Percentiles rank a stretch among this genome's conserved stretches.
Evolutionary conservation across 768 basidiomycete species (phyloP).

Genomic region (Rhizopogon rudus): DNA sequence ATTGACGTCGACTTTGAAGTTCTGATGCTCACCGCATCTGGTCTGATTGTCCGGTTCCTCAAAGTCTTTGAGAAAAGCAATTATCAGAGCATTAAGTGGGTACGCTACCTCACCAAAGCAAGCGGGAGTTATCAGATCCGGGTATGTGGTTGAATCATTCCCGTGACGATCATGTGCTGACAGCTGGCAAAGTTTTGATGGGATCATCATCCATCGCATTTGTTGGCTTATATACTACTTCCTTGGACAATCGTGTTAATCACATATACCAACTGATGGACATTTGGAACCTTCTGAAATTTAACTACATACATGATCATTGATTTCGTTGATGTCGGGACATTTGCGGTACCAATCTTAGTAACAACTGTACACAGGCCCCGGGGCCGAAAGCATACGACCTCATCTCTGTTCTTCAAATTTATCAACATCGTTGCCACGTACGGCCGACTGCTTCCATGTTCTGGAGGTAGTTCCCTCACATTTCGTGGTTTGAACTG

Average conservation of each 20-base stretch:
- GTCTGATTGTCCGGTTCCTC: conserved; percentile 91
- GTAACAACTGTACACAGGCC: conserved; percentile 12
- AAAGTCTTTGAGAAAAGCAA: conserved; percentile 97
- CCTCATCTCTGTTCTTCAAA: conserved; percentile 1
- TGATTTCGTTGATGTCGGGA: background rate
- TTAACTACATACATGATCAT: background rate
- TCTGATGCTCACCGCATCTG: conserved; percentile 97
- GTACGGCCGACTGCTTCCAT: conserved; percentile 24
- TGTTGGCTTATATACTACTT: conserved; percentile 6
- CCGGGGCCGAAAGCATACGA: background rate
- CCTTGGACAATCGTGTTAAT: conserved; percentile 11
- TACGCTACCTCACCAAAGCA: conserved; percentile 90
- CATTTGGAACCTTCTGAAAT: conserved; percentile 1
- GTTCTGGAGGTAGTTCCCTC: conserved; percentile 43
- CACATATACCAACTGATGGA: conserved; percentile 19
- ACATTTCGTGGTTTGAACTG: background rate
- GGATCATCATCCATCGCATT: conserved; percentile 15
- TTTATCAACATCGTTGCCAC: background rate
- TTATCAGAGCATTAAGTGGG: conserved; percentile 96
- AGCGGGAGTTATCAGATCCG: conserved; percentile 92
- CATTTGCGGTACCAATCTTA: conserved; percentile 15
- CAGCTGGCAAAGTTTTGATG: conserved; percentile 21
- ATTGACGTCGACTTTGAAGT: conserved; percentile 99
- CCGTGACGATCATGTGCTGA: background rate
- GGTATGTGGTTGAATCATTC: conserved; percentile 46